Evolutionary conservation across 1,139 yeast genomes (phyloP), one percentile per base, ranked within the genome.

Genomic region (Yamadazyma pseudoaaseri): DNA sequence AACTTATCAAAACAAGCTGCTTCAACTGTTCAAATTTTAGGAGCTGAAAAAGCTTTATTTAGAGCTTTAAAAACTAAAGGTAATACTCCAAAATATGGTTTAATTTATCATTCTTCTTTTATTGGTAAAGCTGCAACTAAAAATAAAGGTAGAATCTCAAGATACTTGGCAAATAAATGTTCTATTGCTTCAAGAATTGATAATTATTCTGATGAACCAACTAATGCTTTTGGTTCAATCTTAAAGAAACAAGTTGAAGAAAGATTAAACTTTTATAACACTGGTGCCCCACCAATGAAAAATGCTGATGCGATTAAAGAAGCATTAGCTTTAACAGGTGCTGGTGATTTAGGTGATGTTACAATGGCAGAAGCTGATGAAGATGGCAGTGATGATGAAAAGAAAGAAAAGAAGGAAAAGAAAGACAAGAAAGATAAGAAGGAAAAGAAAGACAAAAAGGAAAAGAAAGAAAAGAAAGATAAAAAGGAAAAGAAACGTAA

Each of bases 41-140:
- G 99, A 69, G 98, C 99, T 48, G 99, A 94, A 71, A 94, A 94
- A 78, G 98, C 98, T 31, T 76, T 94, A 47, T 94, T 94, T 76
- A 83, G 97, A 72, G 98, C 98, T 43, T 79, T 92, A 60, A 92
- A 92, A 74, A 94, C 99, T 42, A 92, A 92, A 71, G 96, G 90
- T 58, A 95, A 92, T 64, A 94, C 99, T 48, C 99, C 99, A 58
- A 92, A 94, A 69, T 92, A 92, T 61, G 98, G 99, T 69, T 76
- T 92, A 56, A 77, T 92, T 49, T 92, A 92, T 75, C 98, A 94
- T 61, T 95, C 98, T 33, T 89, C 97, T 27, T 77, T 92, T 54
- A 94, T 94, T 54, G 98, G 98, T 51, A 95, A 86, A 70, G 98
- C 99, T 40, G 77, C 95, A 37, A 95, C 96, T 58, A 87, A 86